Evolutionary conservation across 441 rosid species (phyloP), one percentile per base, ranked within the genome.

Genomic region (Corymbia citriodora): DNA sequence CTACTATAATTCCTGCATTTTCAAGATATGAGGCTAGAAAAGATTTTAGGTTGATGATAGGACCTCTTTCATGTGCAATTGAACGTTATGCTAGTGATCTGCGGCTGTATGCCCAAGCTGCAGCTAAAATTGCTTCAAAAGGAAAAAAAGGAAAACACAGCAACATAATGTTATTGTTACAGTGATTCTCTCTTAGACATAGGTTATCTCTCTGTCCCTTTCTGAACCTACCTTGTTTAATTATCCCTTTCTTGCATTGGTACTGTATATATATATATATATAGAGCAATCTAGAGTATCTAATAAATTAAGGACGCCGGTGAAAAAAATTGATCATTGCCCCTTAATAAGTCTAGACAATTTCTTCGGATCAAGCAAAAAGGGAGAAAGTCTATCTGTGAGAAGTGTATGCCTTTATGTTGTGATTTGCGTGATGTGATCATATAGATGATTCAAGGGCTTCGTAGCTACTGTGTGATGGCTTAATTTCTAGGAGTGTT

Each of bases 271-370:
- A n/a, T 11, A 6, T 61, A 27, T n/a, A 59, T 10, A 25, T 29
- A 59, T 16, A 5, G 13, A n/a, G 2, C 33, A 63, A 63, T 63
- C 70, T 63, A 63, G 33, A 63, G 31, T 13, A 9, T 63, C 2
- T 1, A 13, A 61, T 61, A 13, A 14, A 2, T 63, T 13, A 1
- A 13, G 70, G 33, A 63, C 6, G 33, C 33, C 0, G 15, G 17
- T 6, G 9, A 63, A 63, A 63, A 63, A 29, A n/a, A n/a, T 13
- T 27, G 33, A 63, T 17, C 5, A 4, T 29, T 0, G 9, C 29
- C 70, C 33, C 29, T 7, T 4, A 13, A 18, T 63, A 29, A 0
- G 0, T 11, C 70, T 7, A n/a, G n/a, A n/a, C n/a, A n/a, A n/a
- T n/a, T n/a, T n/a, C n/a, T n/a, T n/a, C n/a, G n/a, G n/a, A n/a